phyloP scores from a whole-genome alignment of 805 yeast species.

The Candida michaelii region DNA sequence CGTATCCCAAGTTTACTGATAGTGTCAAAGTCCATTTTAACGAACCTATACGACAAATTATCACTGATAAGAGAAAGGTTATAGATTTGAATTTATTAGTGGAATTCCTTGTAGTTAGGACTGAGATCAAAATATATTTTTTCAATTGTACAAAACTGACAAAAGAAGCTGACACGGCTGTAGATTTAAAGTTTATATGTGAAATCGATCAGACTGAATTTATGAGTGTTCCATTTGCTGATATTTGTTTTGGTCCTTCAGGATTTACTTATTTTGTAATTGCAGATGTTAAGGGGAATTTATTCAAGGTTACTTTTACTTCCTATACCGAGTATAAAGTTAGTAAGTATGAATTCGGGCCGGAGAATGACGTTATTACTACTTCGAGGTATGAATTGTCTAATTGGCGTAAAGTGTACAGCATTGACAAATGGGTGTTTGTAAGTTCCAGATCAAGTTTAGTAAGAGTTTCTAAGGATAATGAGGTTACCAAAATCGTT shows the following conservation, averaged over 20 bases:
- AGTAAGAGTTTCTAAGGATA: slow-evolving; percentile 19
- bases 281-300: slow-evolving; percentile 55
- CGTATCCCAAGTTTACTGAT: slow-evolving; percentile 3
- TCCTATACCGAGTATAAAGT: neutral
- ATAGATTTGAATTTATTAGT: slow-evolving; percentile 23
- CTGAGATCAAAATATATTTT: slow-evolving; percentile 32
- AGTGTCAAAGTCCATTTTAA: slow-evolving; percentile 23
- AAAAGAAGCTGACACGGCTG: slow-evolving; percentile 10
- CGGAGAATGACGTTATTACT: slow-evolving; percentile 35
- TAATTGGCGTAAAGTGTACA: slow-evolving; percentile 50
- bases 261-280: slow-evolving; percentile 37
- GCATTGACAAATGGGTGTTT: slow-evolving; percentile 39
- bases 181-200: slow-evolving; percentile 11
- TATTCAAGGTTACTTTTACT: slow-evolving; percentile 39
- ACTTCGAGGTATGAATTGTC: slow-evolving; percentile 47
- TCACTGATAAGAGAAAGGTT: slow-evolving; percentile 25
- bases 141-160: slow-evolving; percentile 23
- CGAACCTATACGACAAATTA: slow-evolving; percentile 43
- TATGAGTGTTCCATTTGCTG: slow-evolving; percentile 36
- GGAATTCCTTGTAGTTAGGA: slow-evolving; percentile 34
- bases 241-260: slow-evolving; percentile 46
- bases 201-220: slow-evolving; percentile 5
- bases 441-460: slow-evolving; percentile 47
- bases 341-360: neutral
- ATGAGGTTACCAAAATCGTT: slow-evolving; percentile 29